phyloP scores from a whole-genome alignment of 2,329 filamentous ascomycete species.

The Beauveria caledonica region DNA sequence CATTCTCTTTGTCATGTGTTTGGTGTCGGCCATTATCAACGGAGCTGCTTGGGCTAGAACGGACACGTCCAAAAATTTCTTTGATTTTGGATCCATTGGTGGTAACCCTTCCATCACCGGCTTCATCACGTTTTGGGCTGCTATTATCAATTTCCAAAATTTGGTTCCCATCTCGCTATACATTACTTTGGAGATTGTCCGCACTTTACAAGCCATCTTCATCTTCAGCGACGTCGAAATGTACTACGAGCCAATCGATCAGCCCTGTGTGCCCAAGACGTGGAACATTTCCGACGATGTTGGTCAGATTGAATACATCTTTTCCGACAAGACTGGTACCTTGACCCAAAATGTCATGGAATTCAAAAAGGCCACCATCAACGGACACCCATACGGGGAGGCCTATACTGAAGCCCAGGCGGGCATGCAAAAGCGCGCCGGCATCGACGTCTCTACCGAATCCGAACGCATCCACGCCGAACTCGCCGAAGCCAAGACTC shows the following conservation, averaged over 20 bases:
- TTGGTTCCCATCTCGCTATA: slow-evolving; percentile 97
- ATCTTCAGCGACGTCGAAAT: slow-evolving; percentile 94
- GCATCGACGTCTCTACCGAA: slow-evolving; percentile 79
- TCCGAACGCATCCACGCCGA: slow-evolving; percentile 62
- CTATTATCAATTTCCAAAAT: slow-evolving; percentile 92
- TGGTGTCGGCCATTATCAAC: slow-evolving; percentile 76
- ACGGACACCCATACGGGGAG: slow-evolving; percentile 92
- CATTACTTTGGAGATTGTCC: slow-evolving; percentile 92
- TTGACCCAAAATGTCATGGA: slow-evolving; percentile 98
- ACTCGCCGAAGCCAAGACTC: slow-evolving; percentile 68
- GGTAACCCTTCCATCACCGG: slow-evolving; percentile 68
- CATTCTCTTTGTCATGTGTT: slow-evolving; percentile 81
- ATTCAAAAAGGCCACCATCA: slow-evolving; percentile 97
- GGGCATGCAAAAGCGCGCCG: slow-evolving; percentile 88
- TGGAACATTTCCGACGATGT: slow-evolving; percentile 99
- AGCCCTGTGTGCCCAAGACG: slow-evolving; percentile 91
- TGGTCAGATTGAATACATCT: slow-evolving; percentile 98
- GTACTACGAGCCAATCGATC: slow-evolving; percentile 93
- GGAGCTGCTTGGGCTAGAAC: slow-evolving; percentile 71
- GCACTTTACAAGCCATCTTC: slow-evolving; percentile 88
- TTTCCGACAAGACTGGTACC: slow-evolving; percentile 96
- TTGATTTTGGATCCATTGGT: slow-evolving; percentile 80
- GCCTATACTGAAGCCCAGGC: slow-evolving; percentile 96
- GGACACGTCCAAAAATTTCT: slow-evolving; percentile 68
- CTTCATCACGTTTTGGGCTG: slow-evolving; percentile 95